phyloP scores from a whole-genome alignment of 1,284 basidiomycete genomes.

The Austroboletus niveus region DNA sequence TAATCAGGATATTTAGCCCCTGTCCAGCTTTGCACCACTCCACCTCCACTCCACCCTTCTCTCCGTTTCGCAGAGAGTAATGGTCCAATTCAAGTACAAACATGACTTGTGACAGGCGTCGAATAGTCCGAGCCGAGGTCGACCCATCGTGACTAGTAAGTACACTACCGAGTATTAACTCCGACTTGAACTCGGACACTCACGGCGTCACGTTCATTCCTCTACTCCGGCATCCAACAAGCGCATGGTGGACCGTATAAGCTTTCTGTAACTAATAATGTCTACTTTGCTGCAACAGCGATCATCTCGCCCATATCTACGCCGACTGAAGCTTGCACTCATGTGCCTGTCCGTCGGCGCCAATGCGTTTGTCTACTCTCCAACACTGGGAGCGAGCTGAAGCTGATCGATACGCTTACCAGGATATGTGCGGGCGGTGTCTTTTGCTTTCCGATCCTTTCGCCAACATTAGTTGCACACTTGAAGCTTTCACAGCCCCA shows the following conservation, averaged over 20 bases:
- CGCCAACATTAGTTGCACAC: slow-evolving; percentile 55
- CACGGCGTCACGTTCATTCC: too few species aligned
- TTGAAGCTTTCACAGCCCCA: slow-evolving; percentile 71
- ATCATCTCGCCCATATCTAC: slow-evolving; percentile 12
- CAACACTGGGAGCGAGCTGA: neutral
- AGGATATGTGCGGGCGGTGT: slow-evolving; percentile 72
- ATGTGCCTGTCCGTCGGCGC: slow-evolving; percentile 55
- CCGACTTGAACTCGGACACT: neutral
- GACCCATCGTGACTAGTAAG: neutral
- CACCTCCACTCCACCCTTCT: neutral
- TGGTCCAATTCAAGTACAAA: neutral
- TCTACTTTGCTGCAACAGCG: slow-evolving; percentile 8
- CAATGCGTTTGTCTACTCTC: slow-evolving; percentile 53
- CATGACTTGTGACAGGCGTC: too few species aligned
- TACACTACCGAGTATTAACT: neutral
- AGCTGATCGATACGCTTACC: neutral
- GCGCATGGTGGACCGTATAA: neutral
- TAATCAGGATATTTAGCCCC: slow-evolving; percentile 16
- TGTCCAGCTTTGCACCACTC: neutral
- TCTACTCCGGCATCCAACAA: neutral
- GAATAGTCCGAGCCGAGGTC: neutral
- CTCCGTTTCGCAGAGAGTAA: neutral
- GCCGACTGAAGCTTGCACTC: slow-evolving; percentile 28
- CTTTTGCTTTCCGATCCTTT: slow-evolving; percentile 72
- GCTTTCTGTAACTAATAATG: slow-evolving; percentile 8